phyloP scores from a whole-genome alignment of 2,329 filamentous ascomycete species.

The Talaromyces pinophilus region DNA sequence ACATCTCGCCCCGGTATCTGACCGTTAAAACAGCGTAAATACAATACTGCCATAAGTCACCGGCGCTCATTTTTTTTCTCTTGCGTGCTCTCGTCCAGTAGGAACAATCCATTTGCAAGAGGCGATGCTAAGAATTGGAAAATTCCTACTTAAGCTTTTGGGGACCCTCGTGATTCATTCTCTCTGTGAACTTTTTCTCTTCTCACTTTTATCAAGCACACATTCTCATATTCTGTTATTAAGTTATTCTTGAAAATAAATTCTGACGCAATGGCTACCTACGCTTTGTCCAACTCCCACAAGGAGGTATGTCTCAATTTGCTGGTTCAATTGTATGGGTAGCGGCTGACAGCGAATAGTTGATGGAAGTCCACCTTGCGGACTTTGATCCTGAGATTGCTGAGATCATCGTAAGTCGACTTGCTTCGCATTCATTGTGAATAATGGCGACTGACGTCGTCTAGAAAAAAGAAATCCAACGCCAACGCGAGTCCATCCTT shows the following conservation, averaged over 20 bases:
- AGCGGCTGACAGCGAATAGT: constrained; percentile 53
- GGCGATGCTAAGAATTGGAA: constrained; percentile 5
- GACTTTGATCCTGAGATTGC: constrained; percentile 93
- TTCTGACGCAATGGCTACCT: constrained; percentile 47
- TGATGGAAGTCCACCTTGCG: constrained; percentile 93
- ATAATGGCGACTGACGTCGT: constrained; percentile 9
- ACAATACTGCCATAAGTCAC: constrained; percentile 5
- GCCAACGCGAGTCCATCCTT: constrained; percentile 97
- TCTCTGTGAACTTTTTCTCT: background rate
- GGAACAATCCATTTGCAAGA: constrained; percentile 1
- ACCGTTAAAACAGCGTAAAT: background rate
- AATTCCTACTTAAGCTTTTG: constrained; percentile 18
- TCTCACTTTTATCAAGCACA: background rate
- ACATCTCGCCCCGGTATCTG: background rate
- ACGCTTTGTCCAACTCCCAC: constrained; percentile 67
- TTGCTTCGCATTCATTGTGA: background rate
- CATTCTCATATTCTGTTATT: constrained; percentile 13
- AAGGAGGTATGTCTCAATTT: constrained; percentile 58
- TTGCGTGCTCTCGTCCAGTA: background rate
- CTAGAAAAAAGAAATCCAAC: constrained; percentile 88
- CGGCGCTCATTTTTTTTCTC: constrained; percentile 13
- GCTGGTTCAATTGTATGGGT: too few relatives aligned
- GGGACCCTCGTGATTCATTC: constrained; percentile 13
- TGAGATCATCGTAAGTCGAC: constrained; percentile 80
- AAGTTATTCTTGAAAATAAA: constrained; percentile 1